Evolutionary conservation across 306 rosid species (phyloP), one percentile per base, ranked within the genome.

Genomic region (Acacia acuminata): DNA sequence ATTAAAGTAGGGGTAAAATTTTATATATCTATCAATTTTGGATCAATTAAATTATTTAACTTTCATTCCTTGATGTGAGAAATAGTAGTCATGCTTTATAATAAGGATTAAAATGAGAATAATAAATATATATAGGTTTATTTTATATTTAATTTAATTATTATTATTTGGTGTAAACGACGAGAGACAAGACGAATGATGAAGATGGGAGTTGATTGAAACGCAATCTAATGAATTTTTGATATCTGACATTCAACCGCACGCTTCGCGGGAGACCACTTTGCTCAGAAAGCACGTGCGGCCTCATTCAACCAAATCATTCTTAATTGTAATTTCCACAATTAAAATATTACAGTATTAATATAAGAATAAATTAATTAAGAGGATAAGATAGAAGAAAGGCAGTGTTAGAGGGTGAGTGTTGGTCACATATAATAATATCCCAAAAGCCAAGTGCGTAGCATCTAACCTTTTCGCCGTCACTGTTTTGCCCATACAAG

Each of bases 221-320:
- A 22, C 15, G 24, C 27, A 56, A 56, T 56, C 63, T 20, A n/a
- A 20, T 56, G 25, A 56, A 2, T 56, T 38, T 32, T 43, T 27
- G 56, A 71, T 71, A 22, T 45, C 77, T 73, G 77, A 48, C 77
- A 48, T 30, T 73, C 38, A 50, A 48, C 77, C 63, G 77, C 77
- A 73, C 63, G 77, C 77, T 48, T 27, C 4, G 76, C 22, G 8
- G 61, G 11, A 27, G 25, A 30, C 24, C 63, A 47, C 61, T 73
- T 14, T 15, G 10, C 43, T 73, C 25, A 73, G 77, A 73, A 8
- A 16, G 77, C 77, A 73, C 77, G 77, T 73, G 77, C 27, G 16
- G 27, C 77, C 77, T 73, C 24, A 4, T 48, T 48, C 63, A 9
- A 9, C 25, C 5, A 12, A 12, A 48, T 36, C 16, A 73, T 72